Conservation (phyloP, 2,329 filamentous ascomycete species). For the Pyrenophora tritici-repentis region DNA sequence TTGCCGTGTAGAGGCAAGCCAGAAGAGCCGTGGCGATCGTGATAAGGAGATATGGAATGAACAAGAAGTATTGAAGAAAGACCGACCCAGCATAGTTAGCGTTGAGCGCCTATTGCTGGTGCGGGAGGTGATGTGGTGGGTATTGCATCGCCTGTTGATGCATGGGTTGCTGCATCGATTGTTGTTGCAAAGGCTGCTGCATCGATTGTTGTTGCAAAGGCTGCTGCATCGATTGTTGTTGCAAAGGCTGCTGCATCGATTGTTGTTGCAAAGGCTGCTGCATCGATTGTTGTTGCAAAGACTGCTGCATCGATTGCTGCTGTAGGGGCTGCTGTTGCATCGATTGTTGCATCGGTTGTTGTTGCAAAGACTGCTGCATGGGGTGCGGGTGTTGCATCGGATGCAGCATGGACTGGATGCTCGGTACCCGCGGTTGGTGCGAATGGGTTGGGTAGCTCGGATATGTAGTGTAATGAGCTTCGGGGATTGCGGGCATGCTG, state of each 20-base stretch:
- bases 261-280: no score
- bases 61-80: slow-evolving; percentile 18
- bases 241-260: slow-evolving; percentile 6
- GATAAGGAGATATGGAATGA: slow-evolving; percentile 15
- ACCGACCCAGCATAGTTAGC: slow-evolving; percentile 15
- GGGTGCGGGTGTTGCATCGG: slow-evolving; percentile 18
- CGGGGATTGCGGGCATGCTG: slow-evolving; percentile 29
- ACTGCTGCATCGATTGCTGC: slow-evolving; percentile 2
- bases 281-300: background rate
- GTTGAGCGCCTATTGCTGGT: slow-evolving; percentile 18
- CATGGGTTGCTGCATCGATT: slow-evolving; percentile 11
- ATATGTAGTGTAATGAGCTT: slow-evolving; percentile 26
- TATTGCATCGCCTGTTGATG: slow-evolving; percentile 19
- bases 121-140: slow-evolving; percentile 21
- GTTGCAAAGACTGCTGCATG: slow-evolving; percentile 10
- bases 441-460: slow-evolving; percentile 25
- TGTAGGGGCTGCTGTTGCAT: slow-evolving; percentile 8
- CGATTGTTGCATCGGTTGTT: slow-evolving; percentile 9
- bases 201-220: slow-evolving; percentile 12
- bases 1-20: background rate
- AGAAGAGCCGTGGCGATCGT: slow-evolving; percentile 23
- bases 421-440: slow-evolving; percentile 42
- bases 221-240: slow-evolving; percentile 8
- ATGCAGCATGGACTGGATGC: slow-evolving; percentile 49
- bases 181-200: slow-evolving; percentile 5